Evolutionary conservation across 2,329 filamentous ascomycete genomes (phyloP).

Genomic region (Westerdykella ornata): DNA sequence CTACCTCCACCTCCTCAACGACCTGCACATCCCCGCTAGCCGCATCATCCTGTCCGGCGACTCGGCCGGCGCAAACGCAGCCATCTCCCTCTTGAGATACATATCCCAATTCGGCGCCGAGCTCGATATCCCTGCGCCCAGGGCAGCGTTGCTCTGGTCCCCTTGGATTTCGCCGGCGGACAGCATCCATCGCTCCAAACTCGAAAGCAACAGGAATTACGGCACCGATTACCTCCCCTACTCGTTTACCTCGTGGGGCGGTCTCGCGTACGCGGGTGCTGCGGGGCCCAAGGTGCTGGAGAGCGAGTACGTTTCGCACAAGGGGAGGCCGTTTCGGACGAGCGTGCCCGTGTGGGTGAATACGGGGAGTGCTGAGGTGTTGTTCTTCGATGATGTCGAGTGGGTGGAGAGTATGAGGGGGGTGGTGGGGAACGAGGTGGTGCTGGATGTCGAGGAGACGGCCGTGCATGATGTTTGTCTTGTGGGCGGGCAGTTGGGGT

Average conservation of each 20-base stretch:
- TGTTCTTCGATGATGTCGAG: conserved; percentile 37
- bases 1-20: conserved; percentile 43
- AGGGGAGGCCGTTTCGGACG: conserved; percentile 36
- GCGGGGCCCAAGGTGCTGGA: conserved; percentile 9
- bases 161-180: conserved; percentile 40
- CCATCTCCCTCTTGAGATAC: conserved; percentile 43
- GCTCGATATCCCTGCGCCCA: conserved; percentile 31
- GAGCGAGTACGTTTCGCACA: conserved; percentile 37
- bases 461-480: conserved; percentile 45
- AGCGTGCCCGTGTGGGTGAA: conserved; percentile 33
- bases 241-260: conserved; percentile 42
- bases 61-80: conserved; percentile 46
- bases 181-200: conserved; percentile 16
- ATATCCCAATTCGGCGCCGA: conserved; percentile 37
- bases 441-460: conserved; percentile 37
- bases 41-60: conserved; percentile 46
- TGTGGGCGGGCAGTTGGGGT: conserved; percentile 39
- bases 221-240: conserved; percentile 39
- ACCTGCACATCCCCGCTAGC: conserved; percentile 34
- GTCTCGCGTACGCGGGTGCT: conserved; percentile 25
- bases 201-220: conserved; percentile 30
- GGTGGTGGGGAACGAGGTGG: conserved; percentile 39
- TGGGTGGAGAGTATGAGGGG: conserved; percentile 27
- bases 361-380: conserved; percentile 26
- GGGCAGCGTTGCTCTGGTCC: conserved; percentile 39